phyloP scores from a whole-genome alignment of 768 basidiomycete genomes.

The Podaxis sp. region DNA sequence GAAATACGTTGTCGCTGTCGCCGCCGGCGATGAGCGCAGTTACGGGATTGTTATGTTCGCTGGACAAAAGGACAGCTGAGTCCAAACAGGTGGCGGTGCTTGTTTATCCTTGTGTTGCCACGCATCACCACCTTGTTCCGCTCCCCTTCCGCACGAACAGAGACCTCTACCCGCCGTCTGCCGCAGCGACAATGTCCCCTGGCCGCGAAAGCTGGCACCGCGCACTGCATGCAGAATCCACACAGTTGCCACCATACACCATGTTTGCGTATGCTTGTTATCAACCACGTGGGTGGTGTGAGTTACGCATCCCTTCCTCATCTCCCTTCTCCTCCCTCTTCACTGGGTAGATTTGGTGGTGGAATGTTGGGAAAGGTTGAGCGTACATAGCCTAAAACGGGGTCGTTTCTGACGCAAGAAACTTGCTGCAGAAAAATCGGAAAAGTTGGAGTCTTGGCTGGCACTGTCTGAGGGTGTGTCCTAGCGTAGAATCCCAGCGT shows the following conservation, averaged over 20 bases:
- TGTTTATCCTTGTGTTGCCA: conserved; percentile 22
- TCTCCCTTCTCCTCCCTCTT: neutral
- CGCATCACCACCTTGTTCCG: conserved; percentile 3
- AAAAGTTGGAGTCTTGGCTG: neutral
- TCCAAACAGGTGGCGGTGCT: conserved; percentile 21
- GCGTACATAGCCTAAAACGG: neutral
- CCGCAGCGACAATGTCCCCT: neutral
- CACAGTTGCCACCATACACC: neutral
- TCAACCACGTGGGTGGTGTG: neutral
- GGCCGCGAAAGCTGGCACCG: neutral
- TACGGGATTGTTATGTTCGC: conserved; percentile 11
- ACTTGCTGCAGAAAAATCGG: neutral
- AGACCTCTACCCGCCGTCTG: neutral
- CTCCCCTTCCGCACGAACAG: neutral
- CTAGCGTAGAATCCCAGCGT: conserved; percentile 1
- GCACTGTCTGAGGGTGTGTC: neutral
- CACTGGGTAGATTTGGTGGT: neutral
- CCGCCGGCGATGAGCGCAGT: neutral
- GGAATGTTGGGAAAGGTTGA: neutral
- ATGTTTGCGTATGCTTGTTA: neutral
- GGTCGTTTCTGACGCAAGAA: neutral
- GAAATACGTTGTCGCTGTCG: conserved; percentile 8
- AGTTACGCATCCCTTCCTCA: neutral
- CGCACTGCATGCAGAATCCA: neutral
- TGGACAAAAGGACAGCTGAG: conserved; percentile 15